Evolutionary conservation across 306 rosid species (phyloP), one percentile per base, ranked within the genome.

Genomic region (Vachellia pachyceras): DNA sequence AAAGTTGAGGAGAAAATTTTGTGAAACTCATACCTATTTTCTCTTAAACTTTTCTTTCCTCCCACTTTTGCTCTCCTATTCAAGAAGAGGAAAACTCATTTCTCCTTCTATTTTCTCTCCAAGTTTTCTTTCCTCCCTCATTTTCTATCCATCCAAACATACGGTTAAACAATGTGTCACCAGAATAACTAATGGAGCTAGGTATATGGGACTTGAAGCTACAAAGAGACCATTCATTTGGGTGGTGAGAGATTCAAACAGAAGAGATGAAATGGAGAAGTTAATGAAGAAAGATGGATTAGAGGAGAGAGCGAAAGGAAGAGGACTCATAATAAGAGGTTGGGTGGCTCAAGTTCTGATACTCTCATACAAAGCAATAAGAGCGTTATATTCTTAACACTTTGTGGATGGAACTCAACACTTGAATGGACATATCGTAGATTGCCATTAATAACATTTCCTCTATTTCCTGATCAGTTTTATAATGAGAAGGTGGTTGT

Each of bases 391-490:
- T 88, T 91, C 42, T 44, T 89, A 47, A 89, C 92, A 10, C 93
- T 88, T 8, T 87, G 91, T 46, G 93, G 90, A 0, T 89, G 95
- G 93, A 89, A 91, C 52, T 91, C 93, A 0, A 89, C 86, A 13
- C 18, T 83, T 0, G 93, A 91, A 80, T 92, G 76, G 3, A 57
- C 88, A 10, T 72, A 85, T 29, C 80, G 64, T 0, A 89, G 93
- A 0, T 69, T 89, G n/a, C 96, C 93, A 1, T 5, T 89, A 80
- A 47, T 86, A 0, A 89, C 93, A 1, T 86, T 84, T 85, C 93
- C 92, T 0, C 7, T 85, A 42, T 91, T 89, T 55, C 72, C 76
- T 0, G 92, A 91, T 2, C 93, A 89, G 22, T 79, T 91, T 20
- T 75, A 75, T 35, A 87, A 83, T 35, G 87, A 88, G 84, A 90